phyloP scores from a whole-genome alignment of 345 rosid genomes.

The Clarkia xantiana region DNA sequence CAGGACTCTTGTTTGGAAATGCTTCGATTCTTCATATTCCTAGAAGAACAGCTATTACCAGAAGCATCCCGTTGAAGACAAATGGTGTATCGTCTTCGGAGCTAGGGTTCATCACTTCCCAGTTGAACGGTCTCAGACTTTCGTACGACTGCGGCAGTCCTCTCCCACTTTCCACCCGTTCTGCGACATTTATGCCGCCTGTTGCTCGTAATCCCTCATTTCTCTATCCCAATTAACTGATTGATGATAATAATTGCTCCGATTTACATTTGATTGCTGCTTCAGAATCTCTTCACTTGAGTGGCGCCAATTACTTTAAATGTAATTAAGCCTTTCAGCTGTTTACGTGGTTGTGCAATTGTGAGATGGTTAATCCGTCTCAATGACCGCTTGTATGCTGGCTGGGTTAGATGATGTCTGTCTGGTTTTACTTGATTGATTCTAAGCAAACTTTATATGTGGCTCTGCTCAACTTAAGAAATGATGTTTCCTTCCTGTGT shows the following conservation, averaged over 20 bases:
- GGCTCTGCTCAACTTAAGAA: too few species aligned
- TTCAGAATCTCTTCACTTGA: too few species aligned
- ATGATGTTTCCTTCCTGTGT: too few species aligned
- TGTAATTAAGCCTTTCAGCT: too few species aligned
- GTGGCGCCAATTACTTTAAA: too few species aligned
- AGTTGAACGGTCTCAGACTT: constrained; percentile 50
- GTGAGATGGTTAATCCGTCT: too few species aligned
- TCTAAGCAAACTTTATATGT: too few species aligned
- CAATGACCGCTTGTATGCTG: too few species aligned
- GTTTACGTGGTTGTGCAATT: too few species aligned
- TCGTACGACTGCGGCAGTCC: constrained; percentile 17
- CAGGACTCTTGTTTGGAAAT: constrained; percentile 17
- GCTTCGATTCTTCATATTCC: constrained; percentile 13
- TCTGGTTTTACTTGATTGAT: too few species aligned
- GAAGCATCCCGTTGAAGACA: not conserved
- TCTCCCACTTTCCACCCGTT: constrained; percentile 21
- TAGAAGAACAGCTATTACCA: constrained; percentile 11
- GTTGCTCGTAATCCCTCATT: constrained; percentile 47
- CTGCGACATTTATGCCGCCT: constrained; percentile 36
- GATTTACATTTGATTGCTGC: too few species aligned
- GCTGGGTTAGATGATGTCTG: too few species aligned
- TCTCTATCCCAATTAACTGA: not conserved
- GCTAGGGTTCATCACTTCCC: constrained; percentile 50
- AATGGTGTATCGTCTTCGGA: constrained; percentile 10
- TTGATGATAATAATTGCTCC: not conserved